These are phyloP conservation scores for Daldinia concentrica DNA, from an alignment of 495 filamentous ascomycete genomes.

Conservation along the genomic window DNA sequence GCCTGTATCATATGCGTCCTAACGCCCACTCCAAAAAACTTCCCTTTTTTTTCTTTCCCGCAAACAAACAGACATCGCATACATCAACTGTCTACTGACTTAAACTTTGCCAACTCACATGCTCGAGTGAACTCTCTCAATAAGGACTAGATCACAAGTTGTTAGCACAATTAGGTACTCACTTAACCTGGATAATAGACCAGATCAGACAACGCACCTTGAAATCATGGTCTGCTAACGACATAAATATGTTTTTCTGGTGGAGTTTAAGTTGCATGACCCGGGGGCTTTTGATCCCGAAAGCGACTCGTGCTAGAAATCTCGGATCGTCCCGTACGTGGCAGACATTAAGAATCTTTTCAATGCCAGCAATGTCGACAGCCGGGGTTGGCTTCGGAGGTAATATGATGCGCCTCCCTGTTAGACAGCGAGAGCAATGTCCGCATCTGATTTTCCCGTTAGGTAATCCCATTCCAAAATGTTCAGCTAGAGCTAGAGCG, in stretches of 20 bases:
- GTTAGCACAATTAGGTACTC: constrained; percentile 3
- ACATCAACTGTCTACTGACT: neutral
- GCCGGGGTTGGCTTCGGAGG: constrained; percentile 30
- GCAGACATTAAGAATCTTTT: constrained; percentile 51
- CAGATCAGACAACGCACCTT: constrained; percentile 46
- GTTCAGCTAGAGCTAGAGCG: constrained; percentile 56
- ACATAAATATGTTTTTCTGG: constrained; percentile 55
- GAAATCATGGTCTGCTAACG: constrained; percentile 61
- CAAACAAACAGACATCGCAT: neutral
- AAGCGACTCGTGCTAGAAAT: constrained; percentile 64
- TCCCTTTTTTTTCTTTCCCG: neutral
- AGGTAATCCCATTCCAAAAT: constrained; percentile 64
- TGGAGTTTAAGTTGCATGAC: constrained; percentile 55
- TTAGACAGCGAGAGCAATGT: constrained; percentile 63
- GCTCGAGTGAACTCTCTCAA: constrained; percentile 45
- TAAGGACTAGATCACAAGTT: constrained; percentile 33
- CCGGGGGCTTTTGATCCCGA: constrained; percentile 66
- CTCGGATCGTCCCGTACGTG: constrained; percentile 62
- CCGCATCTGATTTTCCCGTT: constrained; percentile 55
- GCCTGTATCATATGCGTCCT: neutral
- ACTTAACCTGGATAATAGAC: neutral
- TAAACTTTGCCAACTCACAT: constrained; percentile 16
- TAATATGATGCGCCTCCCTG: constrained; percentile 49
- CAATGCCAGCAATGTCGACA: constrained; percentile 51
- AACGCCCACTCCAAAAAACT: too few relatives aligned